Conservation (phyloP, 352 stramenopile genomes). For the Phytophthora chlamydospora region DNA sequence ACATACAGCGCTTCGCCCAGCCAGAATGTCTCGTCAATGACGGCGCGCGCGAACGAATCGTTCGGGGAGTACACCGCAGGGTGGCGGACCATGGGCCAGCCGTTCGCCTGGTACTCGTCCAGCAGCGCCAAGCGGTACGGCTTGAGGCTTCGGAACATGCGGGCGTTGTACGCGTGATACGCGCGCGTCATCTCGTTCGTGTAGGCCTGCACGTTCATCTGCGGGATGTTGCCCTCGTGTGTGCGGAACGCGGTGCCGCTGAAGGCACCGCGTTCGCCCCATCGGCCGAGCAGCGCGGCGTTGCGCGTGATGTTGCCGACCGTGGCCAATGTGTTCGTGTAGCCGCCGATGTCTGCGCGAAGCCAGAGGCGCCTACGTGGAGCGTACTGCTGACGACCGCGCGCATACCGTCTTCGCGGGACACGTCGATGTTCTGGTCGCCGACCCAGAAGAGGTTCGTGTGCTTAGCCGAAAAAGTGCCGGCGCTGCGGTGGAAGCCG, state of each 20-base stretch:
- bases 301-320: conserved; percentile 35
- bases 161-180: conserved; percentile 35
- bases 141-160: conserved; percentile 35
- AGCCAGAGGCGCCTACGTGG: conserved; percentile 31
- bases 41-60: conserved; percentile 13
- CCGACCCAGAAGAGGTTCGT: conserved; percentile 39
- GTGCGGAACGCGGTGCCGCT: conserved; percentile 33
- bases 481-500: conserved; percentile 34
- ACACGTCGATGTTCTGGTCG: conserved; percentile 39
- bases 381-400: conserved; percentile 33
- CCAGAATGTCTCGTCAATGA: conserved; percentile 39
- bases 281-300: conserved; percentile 28
- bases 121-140: conserved; percentile 29
- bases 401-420: conserved; percentile 31
- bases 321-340: conserved; percentile 31
- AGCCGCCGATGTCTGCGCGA: conserved; percentile 31
- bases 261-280: conserved; percentile 34
- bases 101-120: conserved; percentile 26
- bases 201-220: conserved; percentile 37
- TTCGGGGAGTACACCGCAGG: conserved; percentile 32
- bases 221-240: conserved; percentile 36
- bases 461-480: conserved; percentile 34
- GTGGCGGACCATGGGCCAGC: conserved; percentile 33
- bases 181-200: conserved; percentile 26
- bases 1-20: conserved; percentile 35